A percentile compares a stretch with the other conserved stretches of the same genome.
Evolutionary conservation across 176 grass and related monocot species (phyloP).

Genomic region (barley (Hordeum vulgare)): MorexV3_pseudomolecules_assembly NC_058519.1:570803177-570803676

Average conservation of each 20-base stretch:
- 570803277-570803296: not conserved
- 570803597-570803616: no score
- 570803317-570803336: not conserved
- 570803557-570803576: not conserved
- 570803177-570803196: slow-evolving; percentile 15
- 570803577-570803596: no score
- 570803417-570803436: slow-evolving; percentile 47
- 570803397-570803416: slow-evolving; percentile 44
- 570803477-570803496: slow-evolving; percentile 10
- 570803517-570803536: no score
- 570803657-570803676: no score
- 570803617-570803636: no score
- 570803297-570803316: not conserved
- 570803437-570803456: slow-evolving; percentile 17
- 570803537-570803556: not conserved
- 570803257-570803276: not conserved
- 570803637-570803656: no score
- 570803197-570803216: slow-evolving; percentile 13
- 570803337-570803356: not conserved
- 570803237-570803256: slow-evolving; percentile 35
- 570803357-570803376: slow-evolving; percentile 28
- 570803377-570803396: not conserved
- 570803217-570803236: slow-evolving; percentile 28
- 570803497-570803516: not conserved
- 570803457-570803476: slow-evolving; percentile 1